Evolutionary conservation across 306 rosid genomes (phyloP).

Genomic region (Astragalus glycyphyllos): DNA sequence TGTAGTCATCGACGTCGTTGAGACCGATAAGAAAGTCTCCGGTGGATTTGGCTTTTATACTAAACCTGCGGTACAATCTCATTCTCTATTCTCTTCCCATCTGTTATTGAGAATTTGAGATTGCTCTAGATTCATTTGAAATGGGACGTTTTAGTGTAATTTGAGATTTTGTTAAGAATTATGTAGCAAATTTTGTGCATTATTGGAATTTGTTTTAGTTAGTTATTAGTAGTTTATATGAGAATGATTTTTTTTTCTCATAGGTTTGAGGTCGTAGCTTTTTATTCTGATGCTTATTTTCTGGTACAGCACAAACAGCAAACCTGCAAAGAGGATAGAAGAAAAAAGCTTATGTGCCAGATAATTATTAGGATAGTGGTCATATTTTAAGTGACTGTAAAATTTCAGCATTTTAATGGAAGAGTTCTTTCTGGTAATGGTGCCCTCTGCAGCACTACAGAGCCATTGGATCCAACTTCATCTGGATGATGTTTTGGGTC

Average conservation of each 20-base stretch:
- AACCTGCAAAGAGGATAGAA: background rate
- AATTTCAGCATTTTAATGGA: conserved; percentile 7
- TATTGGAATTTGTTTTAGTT: conserved; percentile 9
- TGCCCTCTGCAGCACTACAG: too few relatives aligned
- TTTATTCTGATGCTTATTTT: conserved; percentile 12
- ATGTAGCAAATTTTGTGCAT: background rate
- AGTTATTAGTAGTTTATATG: background rate
- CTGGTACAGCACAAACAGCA: conserved; percentile 1
- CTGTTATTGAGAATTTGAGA: conserved; percentile 10
- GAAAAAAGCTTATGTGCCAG: background rate
- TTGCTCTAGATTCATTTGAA: conserved; percentile 6
- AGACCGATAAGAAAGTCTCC: conserved; percentile 56
- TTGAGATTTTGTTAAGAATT: conserved; percentile 6
- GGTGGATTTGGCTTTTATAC: conserved; percentile 77
- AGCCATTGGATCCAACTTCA: too few relatives aligned
- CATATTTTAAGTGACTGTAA: conserved; percentile 4
- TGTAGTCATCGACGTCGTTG: conserved; percentile 73
- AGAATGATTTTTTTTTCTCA: conserved; percentile 5
- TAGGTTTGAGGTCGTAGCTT: conserved; percentile 21
- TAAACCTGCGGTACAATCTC: conserved; percentile 71
- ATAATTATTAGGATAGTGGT: conserved; percentile 25
- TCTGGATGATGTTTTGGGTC: too few relatives aligned
- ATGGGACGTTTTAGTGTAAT: conserved; percentile 20
- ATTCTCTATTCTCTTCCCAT: conserved; percentile 11
- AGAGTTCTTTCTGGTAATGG: too few relatives aligned